Base-by-base conservation (phyloP, 176 grass and related monocot species). In the Zoysia japonica region DNA sequence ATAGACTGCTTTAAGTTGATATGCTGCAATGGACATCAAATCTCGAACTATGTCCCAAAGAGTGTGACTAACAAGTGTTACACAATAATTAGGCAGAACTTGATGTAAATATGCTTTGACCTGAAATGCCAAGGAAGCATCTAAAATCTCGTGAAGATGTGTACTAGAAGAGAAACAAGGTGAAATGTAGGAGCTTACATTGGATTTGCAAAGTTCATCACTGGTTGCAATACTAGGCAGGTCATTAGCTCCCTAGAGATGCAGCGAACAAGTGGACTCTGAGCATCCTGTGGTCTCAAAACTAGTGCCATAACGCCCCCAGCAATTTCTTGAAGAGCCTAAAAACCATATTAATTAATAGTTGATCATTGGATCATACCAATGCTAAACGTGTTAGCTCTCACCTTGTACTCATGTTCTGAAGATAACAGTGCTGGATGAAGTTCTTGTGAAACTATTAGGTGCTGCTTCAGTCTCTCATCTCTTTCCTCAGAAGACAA, bases 401-500 rank as follows among this genome's bases (percentile, higher is more conserved):
- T 60, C 54, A 98, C 96, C 92, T 91, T 91, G 75, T 98, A 89
- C 85, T 98, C 96, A 61, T 83, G 89, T 76, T 98, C 86, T 72
- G 90, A 86, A 85, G 96, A 98, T 78, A 98, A 88, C 82, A 98
- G 78, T 62, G 96, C 96, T 77, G 90, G 96, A 78, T 95, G 96
- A 88, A 98, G 92, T 90, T 94, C 83, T 77, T 89, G 89, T 67
- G 96, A 90, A 65, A 89, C 88, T 62, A 93, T 94, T 78, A 98
- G 76, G 84, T 98, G 88, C 3, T 81, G 89, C 66, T 95, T 98
- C 78, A 98, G 74, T 54, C 64, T 90, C 65, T 98, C 96, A 76
- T 98, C 96, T 87, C 90, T 94, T 94, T 98, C 96, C 80, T 98
- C 96, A 2, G 84, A 98, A 80, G 96, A 95, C 67, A 98, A 86